phyloP scores from a whole-genome alignment of 73 alveolate genomes.

The Symbiodinium pilosum region DNA sequence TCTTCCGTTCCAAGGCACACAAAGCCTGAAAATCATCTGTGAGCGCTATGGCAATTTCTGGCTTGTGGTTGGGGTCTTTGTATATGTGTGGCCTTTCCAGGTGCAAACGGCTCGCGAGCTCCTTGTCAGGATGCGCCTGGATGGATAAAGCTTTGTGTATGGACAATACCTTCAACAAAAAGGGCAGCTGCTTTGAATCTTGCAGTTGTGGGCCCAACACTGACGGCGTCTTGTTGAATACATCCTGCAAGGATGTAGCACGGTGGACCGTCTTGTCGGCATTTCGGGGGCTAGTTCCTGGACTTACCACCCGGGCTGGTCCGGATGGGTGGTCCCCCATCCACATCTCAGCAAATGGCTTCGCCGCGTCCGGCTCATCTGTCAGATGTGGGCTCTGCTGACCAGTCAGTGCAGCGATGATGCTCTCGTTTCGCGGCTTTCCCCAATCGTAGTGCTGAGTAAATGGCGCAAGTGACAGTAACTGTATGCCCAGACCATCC shows the following conservation, averaged over 20 bases:
- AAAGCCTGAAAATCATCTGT: constrained; percentile 98
- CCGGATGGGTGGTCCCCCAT: constrained; percentile 99
- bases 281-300: constrained; percentile 38
- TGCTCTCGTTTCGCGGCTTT: constrained; percentile 63
- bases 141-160: constrained; percentile 99
- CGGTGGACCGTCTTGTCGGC: background rate
- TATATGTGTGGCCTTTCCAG: constrained; percentile 97
- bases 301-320: constrained; percentile 97
- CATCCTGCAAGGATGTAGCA: constrained; percentile 42
- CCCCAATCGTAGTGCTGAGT: constrained; percentile 95
- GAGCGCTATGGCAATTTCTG: constrained; percentile 99
- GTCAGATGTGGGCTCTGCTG: constrained; percentile 48
- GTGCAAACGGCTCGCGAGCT: constrained; percentile 98
- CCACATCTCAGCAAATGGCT: constrained; percentile 99
- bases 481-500: constrained; percentile 79
- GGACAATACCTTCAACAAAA: constrained; percentile 98
- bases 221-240: constrained; percentile 46
- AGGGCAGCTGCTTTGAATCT: constrained; percentile 97
- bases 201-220: constrained; percentile 67
- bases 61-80: constrained; percentile 99
- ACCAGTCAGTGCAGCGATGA: constrained; percentile 82
- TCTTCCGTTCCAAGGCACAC: constrained; percentile 96
- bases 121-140: constrained; percentile 99
- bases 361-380: constrained; percentile 23
- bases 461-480: constrained; percentile 54